These are phyloP conservation scores for Cytospora piceae DNA, from an alignment of 2,329 filamentous ascomycete species.

Conservation along the genomic window DNA sequence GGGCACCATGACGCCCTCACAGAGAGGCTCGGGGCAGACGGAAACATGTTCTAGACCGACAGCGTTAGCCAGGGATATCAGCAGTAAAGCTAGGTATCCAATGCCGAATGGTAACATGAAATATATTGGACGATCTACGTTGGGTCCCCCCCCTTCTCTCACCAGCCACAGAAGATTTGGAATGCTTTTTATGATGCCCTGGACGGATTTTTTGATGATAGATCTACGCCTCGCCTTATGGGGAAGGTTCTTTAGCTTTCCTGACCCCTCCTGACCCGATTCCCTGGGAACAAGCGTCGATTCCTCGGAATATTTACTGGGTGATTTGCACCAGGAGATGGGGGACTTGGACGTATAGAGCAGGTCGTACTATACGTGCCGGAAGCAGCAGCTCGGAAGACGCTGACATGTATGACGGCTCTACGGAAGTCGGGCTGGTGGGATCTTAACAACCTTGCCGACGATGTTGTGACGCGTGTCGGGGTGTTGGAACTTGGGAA, in stretches of 20 bases:
- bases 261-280: background rate
- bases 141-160: no score
- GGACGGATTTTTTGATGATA: background rate
- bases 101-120: background rate
- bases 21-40: background rate
- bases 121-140: background rate
- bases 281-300: background rate
- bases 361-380: background rate
- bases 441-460: background rate
- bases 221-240: background rate
- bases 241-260: background rate
- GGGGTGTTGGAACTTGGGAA: background rate
- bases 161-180: background rate
- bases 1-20: background rate
- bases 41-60: background rate
- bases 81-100: background rate
- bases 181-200: background rate
- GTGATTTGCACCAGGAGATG: background rate
- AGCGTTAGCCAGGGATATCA: background rate
- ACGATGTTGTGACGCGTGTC: background rate
- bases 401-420: background rate
- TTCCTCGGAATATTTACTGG: background rate
- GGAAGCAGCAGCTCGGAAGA: constrained; percentile 3
- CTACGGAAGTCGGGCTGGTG: background rate
- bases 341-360: background rate